Conservation (phyloP, 805 yeast genomes). For the Yamadazyma sp. region DNA sequence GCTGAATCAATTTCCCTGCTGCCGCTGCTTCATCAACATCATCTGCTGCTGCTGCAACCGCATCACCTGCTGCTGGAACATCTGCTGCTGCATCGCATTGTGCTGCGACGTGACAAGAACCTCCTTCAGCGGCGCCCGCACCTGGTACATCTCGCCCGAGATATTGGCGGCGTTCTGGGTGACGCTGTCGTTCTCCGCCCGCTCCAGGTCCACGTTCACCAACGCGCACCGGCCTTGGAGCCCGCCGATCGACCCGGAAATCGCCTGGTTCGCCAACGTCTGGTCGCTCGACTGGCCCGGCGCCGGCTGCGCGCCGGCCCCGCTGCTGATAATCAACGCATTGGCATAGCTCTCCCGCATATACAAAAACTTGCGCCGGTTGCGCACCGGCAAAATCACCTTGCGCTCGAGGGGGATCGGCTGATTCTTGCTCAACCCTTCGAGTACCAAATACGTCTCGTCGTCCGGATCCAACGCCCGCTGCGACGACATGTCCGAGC, state of each 20-base stretch:
- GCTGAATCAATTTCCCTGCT: too few species aligned
- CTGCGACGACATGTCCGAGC: slow-evolving; percentile 22
- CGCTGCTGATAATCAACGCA: slow-evolving; percentile 67
- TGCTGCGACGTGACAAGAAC: slow-evolving; percentile 42
- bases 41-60: slow-evolving; percentile 39
- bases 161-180: slow-evolving; percentile 53
- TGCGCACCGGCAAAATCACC: slow-evolving; percentile 65
- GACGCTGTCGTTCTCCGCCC: slow-evolving; percentile 23
- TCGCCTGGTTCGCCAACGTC: slow-evolving; percentile 47
- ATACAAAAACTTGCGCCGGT: slow-evolving; percentile 72
- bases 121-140: slow-evolving; percentile 47
- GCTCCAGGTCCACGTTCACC: slow-evolving; percentile 57
- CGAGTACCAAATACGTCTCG: slow-evolving; percentile 87
- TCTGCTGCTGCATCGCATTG: slow-evolving; percentile 43
- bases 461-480: slow-evolving; percentile 79
- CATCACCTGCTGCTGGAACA: slow-evolving; percentile 44
- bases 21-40: slow-evolving; percentile 32
- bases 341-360: slow-evolving; percentile 94
- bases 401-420: slow-evolving; percentile 84
- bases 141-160: slow-evolving; percentile 55
- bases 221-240: slow-evolving; percentile 78
- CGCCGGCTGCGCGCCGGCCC: slow-evolving; percentile 23
- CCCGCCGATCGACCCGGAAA: slow-evolving; percentile 61
- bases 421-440: slow-evolving; percentile 77
- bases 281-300: slow-evolving; percentile 26